A percentile compares a stretch with the other conserved stretches of the same genome.
Evolutionary conservation across 1,139 yeast genomes (phyloP).

Genomic region (Geotrichum citri-aurantii): DNA sequence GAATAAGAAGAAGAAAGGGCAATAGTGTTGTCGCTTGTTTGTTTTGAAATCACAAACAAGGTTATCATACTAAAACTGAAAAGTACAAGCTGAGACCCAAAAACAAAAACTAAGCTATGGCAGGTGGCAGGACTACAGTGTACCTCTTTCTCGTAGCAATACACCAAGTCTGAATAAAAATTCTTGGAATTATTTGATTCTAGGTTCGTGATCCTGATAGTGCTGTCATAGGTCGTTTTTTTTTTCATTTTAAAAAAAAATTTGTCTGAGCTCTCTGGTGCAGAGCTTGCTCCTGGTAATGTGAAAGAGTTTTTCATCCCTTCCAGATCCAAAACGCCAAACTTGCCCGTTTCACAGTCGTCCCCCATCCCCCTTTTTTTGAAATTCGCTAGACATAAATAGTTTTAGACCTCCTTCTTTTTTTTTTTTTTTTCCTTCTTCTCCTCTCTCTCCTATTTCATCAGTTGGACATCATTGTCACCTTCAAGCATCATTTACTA

Average conservation of each 20-base stretch:
- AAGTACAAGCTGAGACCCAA: neutral
- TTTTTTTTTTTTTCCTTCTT: slow-evolving; percentile 3
- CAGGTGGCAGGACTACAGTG: neutral
- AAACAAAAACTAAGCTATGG: neutral
- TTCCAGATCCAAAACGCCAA: neutral
- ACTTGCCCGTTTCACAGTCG: neutral
- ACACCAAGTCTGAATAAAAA: neutral
- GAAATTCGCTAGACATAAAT: neutral
- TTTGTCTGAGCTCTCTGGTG: neutral
- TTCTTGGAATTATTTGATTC: neutral
- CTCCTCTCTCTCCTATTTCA: neutral
- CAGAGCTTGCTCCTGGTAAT: neutral
- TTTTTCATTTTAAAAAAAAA: no score
- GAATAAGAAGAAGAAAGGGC: neutral
- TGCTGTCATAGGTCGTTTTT: neutral
- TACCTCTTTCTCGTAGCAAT: neutral
- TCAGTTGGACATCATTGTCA: slow-evolving; percentile 1
- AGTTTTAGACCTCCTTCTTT: slow-evolving; percentile 1
- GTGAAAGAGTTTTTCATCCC: neutral
- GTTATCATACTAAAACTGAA: neutral
- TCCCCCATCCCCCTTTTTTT: slow-evolving; percentile 4
- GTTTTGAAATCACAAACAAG: neutral
- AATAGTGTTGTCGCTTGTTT: neutral
- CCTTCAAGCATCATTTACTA: neutral
- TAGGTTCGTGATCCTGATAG: neutral